Evolutionary conservation across 768 basidiomycete genomes (phyloP), one percentile per base, ranked within the genome.

Genomic region (Tremella fuciformis): DNA sequence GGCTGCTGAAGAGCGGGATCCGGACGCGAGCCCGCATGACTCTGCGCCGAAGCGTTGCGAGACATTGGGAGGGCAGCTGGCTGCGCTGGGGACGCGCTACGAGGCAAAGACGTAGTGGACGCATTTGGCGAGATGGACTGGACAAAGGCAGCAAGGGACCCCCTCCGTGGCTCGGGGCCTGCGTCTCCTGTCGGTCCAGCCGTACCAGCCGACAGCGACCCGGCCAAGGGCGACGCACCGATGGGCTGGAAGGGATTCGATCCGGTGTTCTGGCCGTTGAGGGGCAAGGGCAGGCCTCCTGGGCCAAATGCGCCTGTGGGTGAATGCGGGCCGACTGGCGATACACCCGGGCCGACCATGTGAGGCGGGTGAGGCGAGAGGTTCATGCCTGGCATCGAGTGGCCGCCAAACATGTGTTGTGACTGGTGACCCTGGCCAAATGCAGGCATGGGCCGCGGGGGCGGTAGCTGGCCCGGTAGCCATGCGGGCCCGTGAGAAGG

Each of bases 141-240:
- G 13, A 34, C 39, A 55, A 55, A 46, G 3, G 53, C 34, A 4
- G 53, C 29, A 8, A 55, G 42, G 9, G 53, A 55, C 7, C 34
- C 40, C n/a, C 42, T 16, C 42, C 53, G 37, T 8, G 51, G 42
- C 15, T 46, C 42, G n/a, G n/a, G n/a, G 4, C 22, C 22, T 8
- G 22, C 29, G 11, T 34, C 29, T 34, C 29, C 29, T 34, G 29
- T 11, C 4, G 29, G 29, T 34, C 29, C 29, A 34, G 29, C 8
- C 8, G 42, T 46, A 46, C 64, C 65, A 1, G 58, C 57, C 8
- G 61, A 53, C 6, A 72, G 55, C 2, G 70, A 65, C 0, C 70
- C 70, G 26, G 70, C 70, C 9, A 72, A 57, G 2, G 70, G 70
- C 3, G 70, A 72, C 22, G 70, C 64, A 15, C 51, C 63, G 1